Base-by-base conservation (phyloP, 345 rosid species). In the Eucalyptus regnans region DNA sequence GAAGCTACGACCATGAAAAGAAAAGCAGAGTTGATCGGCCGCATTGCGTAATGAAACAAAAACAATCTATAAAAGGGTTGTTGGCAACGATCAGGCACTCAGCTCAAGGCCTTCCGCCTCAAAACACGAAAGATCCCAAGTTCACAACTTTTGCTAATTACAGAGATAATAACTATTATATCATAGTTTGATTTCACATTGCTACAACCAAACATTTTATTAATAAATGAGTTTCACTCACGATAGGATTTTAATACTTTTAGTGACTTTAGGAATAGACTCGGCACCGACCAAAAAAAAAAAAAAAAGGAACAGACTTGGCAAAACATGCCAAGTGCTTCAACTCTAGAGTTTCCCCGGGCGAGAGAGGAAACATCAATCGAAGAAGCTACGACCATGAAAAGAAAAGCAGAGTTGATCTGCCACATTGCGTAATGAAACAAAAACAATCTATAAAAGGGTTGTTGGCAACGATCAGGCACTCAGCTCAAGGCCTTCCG, bases 1-100 rank as follows among this genome's bases (percentile, higher is more conserved):
- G n/a, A 60, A 60, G 1, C 2, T 60, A 12, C 2, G 1, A 2
- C 1, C 66, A 27, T 2, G 4, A 27, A 60, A 60, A 60, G n/a
- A 1, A 10, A 2, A 25, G 31, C 0, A 25, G n/a, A 5, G 31
- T 60, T 5, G 66, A 27, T 27, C 0, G 1, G 2, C 33, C 0
- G 4, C 7, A 6, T 60, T 13, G 31, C 1, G 0, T 27, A 27
- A 60, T 2, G 16, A 60, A 27, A 60, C n/a, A 12, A 25, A 11
- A 60, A 29, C 16, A 60, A 60, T 12, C 14, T 25, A 1, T 12
- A 25, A 58, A 11, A 25, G 3, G 64, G n/a, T 10, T 25, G 4
- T 58, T 58, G 1, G 1, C 1, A 5, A 25, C 1, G 2, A 58
- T 60, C 0, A 6, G 16, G 16, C 68, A 25, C 8, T 60, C 4